A percentile compares a stretch with the other conserved stretches of the same genome.
Evolutionary conservation across 1,284 basidiomycete species (phyloP).

Genomic region (Pterulicium gracile): DNA sequence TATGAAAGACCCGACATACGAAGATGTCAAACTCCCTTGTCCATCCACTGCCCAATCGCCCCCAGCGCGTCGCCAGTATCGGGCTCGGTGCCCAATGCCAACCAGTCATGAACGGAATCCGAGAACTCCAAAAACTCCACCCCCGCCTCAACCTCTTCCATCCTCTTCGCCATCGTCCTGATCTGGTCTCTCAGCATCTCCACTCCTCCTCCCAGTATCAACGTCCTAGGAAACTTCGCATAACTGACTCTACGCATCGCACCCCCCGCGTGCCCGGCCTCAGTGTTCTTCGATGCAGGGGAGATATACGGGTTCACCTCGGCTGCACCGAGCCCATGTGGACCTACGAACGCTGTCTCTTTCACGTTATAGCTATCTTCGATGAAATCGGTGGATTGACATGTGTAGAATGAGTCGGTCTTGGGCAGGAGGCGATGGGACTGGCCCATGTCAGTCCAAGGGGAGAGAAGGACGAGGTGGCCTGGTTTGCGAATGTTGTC

Average conservation of each 20-base stretch:
- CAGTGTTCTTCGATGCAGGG: conserved; percentile 34
- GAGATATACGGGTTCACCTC: conserved; percentile 42
- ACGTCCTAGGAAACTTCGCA: conserved; percentile 42
- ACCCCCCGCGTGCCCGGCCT: too few species aligned
- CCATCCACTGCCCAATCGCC: conserved; percentile 12
- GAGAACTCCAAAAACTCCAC: conserved; percentile 10
- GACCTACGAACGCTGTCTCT: conserved; percentile 27
- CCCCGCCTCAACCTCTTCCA: conserved; percentile 16
- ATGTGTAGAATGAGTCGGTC: neutral
- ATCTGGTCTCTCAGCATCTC: conserved; percentile 45
- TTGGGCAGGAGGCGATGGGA: neutral
- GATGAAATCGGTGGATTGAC: conserved; percentile 9
- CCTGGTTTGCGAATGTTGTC: conserved; percentile 32
- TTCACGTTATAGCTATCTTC: conserved; percentile 18
- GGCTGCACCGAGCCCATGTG: conserved; percentile 27
- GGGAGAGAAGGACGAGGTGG: conserved; percentile 43
- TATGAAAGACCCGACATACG: neutral
- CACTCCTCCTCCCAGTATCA: conserved; percentile 40
- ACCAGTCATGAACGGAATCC: conserved; percentile 15
- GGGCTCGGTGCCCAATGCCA: conserved; percentile 8
- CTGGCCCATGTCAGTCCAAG: conserved; percentile 41
- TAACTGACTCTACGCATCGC: conserved; percentile 26
- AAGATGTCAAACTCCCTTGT: neutral
- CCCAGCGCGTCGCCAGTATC: conserved; percentile 9
- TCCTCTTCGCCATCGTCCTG: conserved; percentile 27